Conservation (phyloP, 2,329 filamentous ascomycete species). For the Trichoderma simmonsii region DNA sequence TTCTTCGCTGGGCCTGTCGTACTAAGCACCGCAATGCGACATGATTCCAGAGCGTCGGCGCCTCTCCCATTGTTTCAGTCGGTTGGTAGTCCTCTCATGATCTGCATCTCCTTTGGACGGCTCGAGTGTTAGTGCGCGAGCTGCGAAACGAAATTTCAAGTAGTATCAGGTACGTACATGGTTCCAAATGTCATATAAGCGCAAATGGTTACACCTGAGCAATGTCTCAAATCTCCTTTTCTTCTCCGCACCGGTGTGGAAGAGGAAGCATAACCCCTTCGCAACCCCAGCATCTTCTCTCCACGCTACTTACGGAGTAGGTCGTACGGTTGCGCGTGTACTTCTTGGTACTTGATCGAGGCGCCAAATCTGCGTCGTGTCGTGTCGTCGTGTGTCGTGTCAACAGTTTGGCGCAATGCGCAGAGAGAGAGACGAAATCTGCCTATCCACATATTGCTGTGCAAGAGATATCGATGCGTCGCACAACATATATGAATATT, state of each 20-base stretch:
- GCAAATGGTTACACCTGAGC: not conserved
- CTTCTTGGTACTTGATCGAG: not conserved
- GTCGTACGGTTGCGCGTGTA: not conserved
- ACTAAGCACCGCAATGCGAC: not conserved
- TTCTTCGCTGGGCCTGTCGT: not conserved
- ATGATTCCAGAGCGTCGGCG: not conserved
- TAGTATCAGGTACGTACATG: not conserved
- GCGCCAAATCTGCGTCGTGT: not conserved
- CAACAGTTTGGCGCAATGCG: not conserved
- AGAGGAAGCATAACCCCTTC: not conserved
- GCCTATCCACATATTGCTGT: not conserved
- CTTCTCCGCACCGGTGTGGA: slow-evolving; percentile 7
- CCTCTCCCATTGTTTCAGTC: not conserved
- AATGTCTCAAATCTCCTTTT: slow-evolving; percentile 7
- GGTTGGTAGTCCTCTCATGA: not conserved
- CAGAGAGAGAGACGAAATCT: not conserved
- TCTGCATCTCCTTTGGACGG: not conserved
- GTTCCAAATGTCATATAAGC: not conserved
- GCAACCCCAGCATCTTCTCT: not conserved
- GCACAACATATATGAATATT: slow-evolving; percentile 15
- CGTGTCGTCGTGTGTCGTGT: slow-evolving; percentile 2
- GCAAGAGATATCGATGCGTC: not conserved
- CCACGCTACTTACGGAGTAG: not conserved
- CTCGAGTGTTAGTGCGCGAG: not conserved
- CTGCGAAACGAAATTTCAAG: not conserved